Base-by-base conservation (phyloP, 75 land plant genomes). In the Cryptomeria japonica region DNA sequence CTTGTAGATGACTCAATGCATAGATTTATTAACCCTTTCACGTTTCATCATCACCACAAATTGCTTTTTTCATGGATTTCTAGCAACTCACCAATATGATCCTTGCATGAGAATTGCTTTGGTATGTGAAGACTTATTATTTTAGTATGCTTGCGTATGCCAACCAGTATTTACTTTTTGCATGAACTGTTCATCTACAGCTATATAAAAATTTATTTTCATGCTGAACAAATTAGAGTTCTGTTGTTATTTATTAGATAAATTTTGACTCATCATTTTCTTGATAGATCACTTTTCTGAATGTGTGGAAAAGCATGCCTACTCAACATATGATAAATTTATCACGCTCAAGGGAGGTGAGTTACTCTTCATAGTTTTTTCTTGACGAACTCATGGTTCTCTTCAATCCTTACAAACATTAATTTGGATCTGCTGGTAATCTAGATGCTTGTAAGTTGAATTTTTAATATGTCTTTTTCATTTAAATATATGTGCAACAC, bases 301-400 rank as follows among this genome's bases (percentile, higher is more conserved):
- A 91, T 98, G 99, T 89, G 99, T 98, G 56, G 99, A 98, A 94
- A 92, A 85, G 53, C 99, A 98, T 93, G 99, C 99, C 41, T 98
- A 79, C 87, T 91, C 92, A 86, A 95, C 99, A 76, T 98, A 98
- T 87, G 99, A 98, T 92, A 95, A 98, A 84, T 98, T 97, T 88
- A 89, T 98, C 91, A 96, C 91, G 90, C 88, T 89, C 44, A 90
- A 93, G 70, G 99, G 94, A 92, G 99, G 99, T 94, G 73, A 44
- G 88, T 18, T 14, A 56, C 47, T 58, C 56, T 28, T 34, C 34
- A n/a, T 44, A 87, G 4, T 22, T 34, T 7, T 86, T 47, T 51
- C 36, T 56, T 64, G n/a, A 19, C 42, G 12, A 36, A 31, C 76
- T 16, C 32, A 55, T 85, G 38, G 25, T 51, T 49, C 31, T 55